Evolutionary conservation across 2,329 filamentous ascomycete species (phyloP).

Genomic region (Daldinia sp.): DNA sequence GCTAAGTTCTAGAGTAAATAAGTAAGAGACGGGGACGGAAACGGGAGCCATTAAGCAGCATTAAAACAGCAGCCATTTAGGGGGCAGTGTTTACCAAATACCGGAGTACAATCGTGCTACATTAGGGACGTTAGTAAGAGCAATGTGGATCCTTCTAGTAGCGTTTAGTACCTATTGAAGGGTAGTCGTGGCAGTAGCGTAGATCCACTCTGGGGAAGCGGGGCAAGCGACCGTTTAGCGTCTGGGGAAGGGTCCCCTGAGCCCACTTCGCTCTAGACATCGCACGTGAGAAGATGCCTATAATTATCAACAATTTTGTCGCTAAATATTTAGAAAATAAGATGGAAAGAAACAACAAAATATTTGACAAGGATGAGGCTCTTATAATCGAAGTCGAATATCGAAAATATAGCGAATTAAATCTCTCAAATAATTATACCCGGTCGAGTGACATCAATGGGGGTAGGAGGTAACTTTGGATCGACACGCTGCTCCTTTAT

Average conservation of each 20-base stretch:
- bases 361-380: not conserved
- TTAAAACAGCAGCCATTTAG: slow-evolving; percentile 2
- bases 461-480: too few relatives aligned
- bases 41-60: too few relatives aligned
- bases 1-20: not conserved
- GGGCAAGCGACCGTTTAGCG: slow-evolving; percentile 21
- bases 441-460: slow-evolving; percentile 29
- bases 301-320: not conserved
- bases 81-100: slow-evolving; percentile 19
- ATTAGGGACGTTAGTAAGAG: not conserved
- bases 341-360: not conserved
- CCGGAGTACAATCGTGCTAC: too few relatives aligned
- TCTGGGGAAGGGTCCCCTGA: slow-evolving; percentile 19
- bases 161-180: slow-evolving; percentile 10
- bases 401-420: slow-evolving; percentile 8
- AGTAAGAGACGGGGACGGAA: too few relatives aligned
- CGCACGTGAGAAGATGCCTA: slow-evolving; percentile 21
- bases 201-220: slow-evolving; percentile 38
- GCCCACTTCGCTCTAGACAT: slow-evolving; percentile 23
- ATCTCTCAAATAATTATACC: slow-evolving; percentile 9
- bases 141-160: slow-evolving; percentile 4
- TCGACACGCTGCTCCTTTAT: slow-evolving; percentile 12
- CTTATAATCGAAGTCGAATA: not conserved
- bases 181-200: slow-evolving; percentile 7
- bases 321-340: not conserved